These are phyloP conservation scores for Apocynum venetum DNA, from an alignment of 257 asterid genomes.

Conservation along the genomic window DNA sequence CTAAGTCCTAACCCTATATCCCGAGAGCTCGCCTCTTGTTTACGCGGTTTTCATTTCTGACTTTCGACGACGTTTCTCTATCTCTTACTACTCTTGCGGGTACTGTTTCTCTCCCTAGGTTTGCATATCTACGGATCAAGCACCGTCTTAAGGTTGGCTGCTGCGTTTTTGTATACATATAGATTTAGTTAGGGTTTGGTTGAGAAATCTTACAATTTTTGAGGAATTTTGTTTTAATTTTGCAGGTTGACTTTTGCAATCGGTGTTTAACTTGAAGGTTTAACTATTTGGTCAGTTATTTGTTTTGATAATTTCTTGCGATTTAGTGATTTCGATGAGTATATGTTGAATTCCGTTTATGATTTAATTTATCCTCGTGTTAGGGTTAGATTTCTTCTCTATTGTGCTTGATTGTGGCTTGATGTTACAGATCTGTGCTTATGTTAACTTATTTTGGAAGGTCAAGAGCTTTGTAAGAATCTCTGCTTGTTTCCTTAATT, in stretches of 20 bases:
- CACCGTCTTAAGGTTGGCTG: background rate
- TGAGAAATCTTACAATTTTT: background rate
- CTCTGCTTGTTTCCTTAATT: background rate
- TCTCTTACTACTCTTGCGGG: constrained; percentile 9
- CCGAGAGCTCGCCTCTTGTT: background rate
- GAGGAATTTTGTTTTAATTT: background rate
- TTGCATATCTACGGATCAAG: background rate
- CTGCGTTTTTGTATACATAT: background rate
- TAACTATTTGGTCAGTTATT: constrained; percentile 6
- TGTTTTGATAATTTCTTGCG: background rate
- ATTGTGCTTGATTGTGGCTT: background rate
- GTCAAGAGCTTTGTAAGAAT: background rate
- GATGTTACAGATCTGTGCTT: constrained; percentile 14
- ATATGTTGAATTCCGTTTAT: background rate
- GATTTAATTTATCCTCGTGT: background rate
- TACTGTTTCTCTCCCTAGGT: constrained; percentile 7
- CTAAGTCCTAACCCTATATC: constrained; percentile 2
- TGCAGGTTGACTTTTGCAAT: background rate
- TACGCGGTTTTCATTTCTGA: constrained; percentile 3
- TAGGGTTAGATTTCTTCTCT: background rate
- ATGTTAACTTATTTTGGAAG: background rate
- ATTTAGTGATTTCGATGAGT: constrained; percentile 3
- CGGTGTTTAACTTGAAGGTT: constrained; percentile 4
- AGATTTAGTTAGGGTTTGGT: background rate
- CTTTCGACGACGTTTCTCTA: constrained; percentile 18